A percentile compares a stretch with the other conserved stretches of the same genome.
phyloP scores from a whole-genome alignment of 805 yeast species.

The Cyberlindnera meyerae region DNA sequence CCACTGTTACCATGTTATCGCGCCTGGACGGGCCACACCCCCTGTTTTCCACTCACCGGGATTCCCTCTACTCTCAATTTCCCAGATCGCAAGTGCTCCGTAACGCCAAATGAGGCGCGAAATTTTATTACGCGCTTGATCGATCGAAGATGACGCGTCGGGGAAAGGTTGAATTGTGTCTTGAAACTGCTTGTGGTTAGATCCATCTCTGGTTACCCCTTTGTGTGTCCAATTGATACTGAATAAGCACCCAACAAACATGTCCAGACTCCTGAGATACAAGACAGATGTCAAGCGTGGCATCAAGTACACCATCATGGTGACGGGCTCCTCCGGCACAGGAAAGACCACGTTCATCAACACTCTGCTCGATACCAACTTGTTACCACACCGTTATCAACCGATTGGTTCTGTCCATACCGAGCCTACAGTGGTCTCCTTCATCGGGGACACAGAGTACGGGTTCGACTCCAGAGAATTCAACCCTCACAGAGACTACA shows the following conservation, averaged over 20 bases:
- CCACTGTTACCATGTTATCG: too few species aligned
- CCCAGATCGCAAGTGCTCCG: too few species aligned
- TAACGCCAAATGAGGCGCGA: too few species aligned
- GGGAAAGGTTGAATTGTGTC: too few species aligned
- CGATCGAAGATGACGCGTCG: too few species aligned
- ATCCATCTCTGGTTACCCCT: too few species aligned
- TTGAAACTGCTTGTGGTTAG: too few species aligned
- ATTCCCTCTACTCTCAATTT: too few species aligned
- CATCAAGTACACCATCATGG: slow-evolving; percentile 66
- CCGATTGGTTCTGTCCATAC: slow-evolving; percentile 28
- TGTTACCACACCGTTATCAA: slow-evolving; percentile 56
- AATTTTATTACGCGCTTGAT: too few species aligned
- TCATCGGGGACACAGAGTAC: slow-evolving; percentile 30
- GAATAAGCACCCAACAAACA: not conserved
- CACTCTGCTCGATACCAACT: slow-evolving; percentile 55
- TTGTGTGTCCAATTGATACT: too few species aligned
- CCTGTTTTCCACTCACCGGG: too few species aligned
- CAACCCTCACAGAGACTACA: slow-evolving; percentile 50
- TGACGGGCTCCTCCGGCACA: slow-evolving; percentile 69
- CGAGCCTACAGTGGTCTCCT: slow-evolving; percentile 23
- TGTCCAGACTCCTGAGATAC: slow-evolving; percentile 32
- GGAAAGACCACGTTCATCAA: slow-evolving; percentile 78
- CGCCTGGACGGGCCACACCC: too few species aligned
- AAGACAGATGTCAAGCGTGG: slow-evolving; percentile 71
- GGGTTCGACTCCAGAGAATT: slow-evolving; percentile 54